Base-by-base conservation (phyloP, 2,329 filamentous ascomycete genomes). In the Colletotrichum sp. region DNA sequence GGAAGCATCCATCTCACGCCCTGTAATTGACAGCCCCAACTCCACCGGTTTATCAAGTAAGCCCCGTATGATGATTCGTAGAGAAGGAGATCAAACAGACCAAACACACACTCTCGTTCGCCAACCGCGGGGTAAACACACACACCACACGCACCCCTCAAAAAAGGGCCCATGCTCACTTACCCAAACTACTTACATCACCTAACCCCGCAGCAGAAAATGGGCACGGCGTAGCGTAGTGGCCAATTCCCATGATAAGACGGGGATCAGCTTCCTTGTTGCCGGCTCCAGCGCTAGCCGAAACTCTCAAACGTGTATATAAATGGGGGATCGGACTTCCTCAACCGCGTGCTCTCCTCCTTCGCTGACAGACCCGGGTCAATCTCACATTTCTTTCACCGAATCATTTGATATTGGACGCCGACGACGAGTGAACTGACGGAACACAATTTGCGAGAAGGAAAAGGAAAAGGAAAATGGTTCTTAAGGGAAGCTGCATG, bases 401-500 rank as follows among this genome's bases (percentile, higher is more conserved):
- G 18, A 24, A 61, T n/a, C n/a, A 34, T n/a, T 30, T n/a, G 2
- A 61, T 16, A n/a, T 34, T 7, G 55, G n/a, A 32, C 14, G 6
- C 21, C 18, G 59, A 61, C 26, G 12, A 34, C 30, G 1, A 26
- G 21, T 10, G 1, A 13, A 13, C 39, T n/a, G 18, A 43, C 16
- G 39, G 18, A 43, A 43, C 18, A 48, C 18, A 48, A 3, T 21
- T 18, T 48, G 9, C 10, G 43, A 48, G 43, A 48, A 43, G 43
- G 43, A 48, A 48, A 48, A 48, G n/a, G 43, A 28, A 18, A 18
- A 59, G 30, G 57, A 69, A 39, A 16, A 78, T 78, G 77, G 68
- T 69, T 57, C 55, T 78, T 39, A 68, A 68, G 61, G 84, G 84
- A 39, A 84, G 82, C 78, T 85, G 84, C 80, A 82, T 84, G 80